phyloP scores from a whole-genome alignment of 495 filamentous ascomycete species.

The Cairneyella variabilis region DNA sequence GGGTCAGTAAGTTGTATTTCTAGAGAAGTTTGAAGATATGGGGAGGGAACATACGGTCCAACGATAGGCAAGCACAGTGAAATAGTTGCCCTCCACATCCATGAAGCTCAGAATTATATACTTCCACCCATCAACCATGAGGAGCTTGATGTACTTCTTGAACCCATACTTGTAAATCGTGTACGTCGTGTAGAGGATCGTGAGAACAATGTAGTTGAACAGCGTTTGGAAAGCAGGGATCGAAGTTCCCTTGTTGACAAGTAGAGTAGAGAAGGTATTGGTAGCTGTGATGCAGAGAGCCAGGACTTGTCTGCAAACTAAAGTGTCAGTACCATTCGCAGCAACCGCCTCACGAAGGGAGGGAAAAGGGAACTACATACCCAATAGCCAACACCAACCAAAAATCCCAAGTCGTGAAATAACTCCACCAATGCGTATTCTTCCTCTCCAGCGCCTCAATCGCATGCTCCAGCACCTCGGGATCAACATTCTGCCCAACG shows the following conservation, averaged over 20 bases:
- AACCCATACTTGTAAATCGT: constrained; percentile 80
- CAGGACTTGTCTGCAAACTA: constrained; percentile 63
- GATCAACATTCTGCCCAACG: constrained; percentile 15
- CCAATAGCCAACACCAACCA: constrained; percentile 78
- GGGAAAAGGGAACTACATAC: too few relatives aligned
- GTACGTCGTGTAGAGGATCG: constrained; percentile 74
- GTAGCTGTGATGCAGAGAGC: constrained; percentile 84
- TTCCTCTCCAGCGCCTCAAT: constrained; percentile 42
- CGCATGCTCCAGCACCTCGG: constrained; percentile 24
- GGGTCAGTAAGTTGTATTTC: neutral
- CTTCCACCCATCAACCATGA: constrained; percentile 78
- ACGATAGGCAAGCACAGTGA: constrained; percentile 88
- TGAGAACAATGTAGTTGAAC: constrained; percentile 88
- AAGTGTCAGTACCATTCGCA: neutral
- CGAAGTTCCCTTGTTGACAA: constrained; percentile 62
- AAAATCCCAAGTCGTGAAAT: constrained; percentile 80
- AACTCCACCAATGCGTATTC: constrained; percentile 68
- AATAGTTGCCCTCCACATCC: constrained; percentile 97
- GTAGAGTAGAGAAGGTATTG: constrained; percentile 81
- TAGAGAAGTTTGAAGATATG: neutral
- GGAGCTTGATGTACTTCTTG: constrained; percentile 60
- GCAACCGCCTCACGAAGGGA: too few relatives aligned
- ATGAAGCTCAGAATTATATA: constrained; percentile 90
- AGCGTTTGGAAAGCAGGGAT: constrained; percentile 98
- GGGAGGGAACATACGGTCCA: constrained; percentile 70